phyloP scores from a whole-genome alignment of 169 alveolate species.

The Eimeria sp. region DNA sequence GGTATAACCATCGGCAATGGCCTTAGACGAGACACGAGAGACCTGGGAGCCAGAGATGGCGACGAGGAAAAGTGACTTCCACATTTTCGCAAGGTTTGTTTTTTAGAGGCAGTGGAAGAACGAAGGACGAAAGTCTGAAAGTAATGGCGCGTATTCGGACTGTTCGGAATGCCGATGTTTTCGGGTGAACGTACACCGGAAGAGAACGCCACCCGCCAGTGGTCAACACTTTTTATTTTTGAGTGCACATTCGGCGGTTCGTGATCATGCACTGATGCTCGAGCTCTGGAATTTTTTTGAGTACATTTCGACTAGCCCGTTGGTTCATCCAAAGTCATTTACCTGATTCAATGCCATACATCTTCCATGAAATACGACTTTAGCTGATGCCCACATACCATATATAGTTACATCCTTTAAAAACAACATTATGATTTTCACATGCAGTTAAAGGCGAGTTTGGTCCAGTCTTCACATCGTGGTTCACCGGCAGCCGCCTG shows the following conservation, averaged over 20 bases:
- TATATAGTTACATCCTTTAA: neutral
- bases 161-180: neutral
- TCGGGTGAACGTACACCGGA: constrained; percentile 75
- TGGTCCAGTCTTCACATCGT: neutral
- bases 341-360: neutral
- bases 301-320: neutral
- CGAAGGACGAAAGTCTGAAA: constrained; percentile 76
- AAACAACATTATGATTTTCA: neutral
- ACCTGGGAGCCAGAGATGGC: constrained; percentile 33
- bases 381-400: neutral
- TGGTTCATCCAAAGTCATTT: neutral
- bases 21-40: constrained; percentile 27
- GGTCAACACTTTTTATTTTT: constrained; percentile 7
- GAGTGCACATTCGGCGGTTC: neutral
- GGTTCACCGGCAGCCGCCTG: constrained; percentile 17
- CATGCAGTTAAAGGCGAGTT: neutral
- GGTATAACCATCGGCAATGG: constrained; percentile 71
- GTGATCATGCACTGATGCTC: neutral
- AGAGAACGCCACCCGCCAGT: neutral
- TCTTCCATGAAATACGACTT: neutral
- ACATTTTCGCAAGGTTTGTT: constrained; percentile 48
- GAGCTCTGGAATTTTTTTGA: neutral
- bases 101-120: constrained; percentile 19
- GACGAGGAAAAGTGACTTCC: constrained; percentile 47
- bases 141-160: constrained; percentile 57